A percentile compares a stretch with the other conserved stretches of the same genome.
Evolutionary conservation across 495 filamentous ascomycete species (phyloP).

Genomic region (Xylaria curta): DNA sequence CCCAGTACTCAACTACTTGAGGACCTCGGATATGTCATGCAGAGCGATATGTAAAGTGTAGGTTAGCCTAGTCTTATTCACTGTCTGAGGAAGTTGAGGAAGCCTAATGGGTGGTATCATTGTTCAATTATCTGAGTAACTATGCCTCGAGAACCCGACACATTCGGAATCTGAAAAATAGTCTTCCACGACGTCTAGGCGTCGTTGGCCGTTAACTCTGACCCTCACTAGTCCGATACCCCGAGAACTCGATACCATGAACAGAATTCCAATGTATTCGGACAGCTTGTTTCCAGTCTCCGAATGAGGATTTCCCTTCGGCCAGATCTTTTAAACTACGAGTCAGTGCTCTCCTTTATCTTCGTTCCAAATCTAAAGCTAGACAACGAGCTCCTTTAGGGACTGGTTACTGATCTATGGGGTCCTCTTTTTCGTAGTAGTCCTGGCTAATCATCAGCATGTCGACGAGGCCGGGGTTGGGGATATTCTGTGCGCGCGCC

Average conservation of each 20-base stretch:
- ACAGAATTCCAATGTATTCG: slow-evolving; percentile 30
- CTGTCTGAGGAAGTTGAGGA: background rate
- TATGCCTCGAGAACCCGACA: too few species aligned
- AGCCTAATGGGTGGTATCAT: background rate
- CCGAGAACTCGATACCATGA: slow-evolving; percentile 20
- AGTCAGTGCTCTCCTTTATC: background rate
- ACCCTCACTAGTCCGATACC: slow-evolving; percentile 34
- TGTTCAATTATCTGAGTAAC: background rate
- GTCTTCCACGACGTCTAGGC: slow-evolving; percentile 29
- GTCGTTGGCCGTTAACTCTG: slow-evolving; percentile 22
- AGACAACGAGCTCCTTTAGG: background rate
- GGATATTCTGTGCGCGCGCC: background rate
- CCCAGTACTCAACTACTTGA: background rate
- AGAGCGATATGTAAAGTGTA: background rate
- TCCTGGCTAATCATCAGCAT: slow-evolving; percentile 25
- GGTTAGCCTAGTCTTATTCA: background rate
- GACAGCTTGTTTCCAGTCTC: slow-evolving; percentile 16
- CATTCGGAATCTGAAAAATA: slow-evolving; percentile 28
- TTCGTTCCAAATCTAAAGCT: background rate
- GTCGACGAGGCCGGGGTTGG: slow-evolving; percentile 17
- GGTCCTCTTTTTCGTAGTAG: slow-evolving; percentile 3
- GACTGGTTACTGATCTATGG: background rate
- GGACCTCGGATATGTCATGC: background rate
- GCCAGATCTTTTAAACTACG: background rate
- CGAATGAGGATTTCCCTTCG: background rate